These are phyloP conservation scores for Orbilia blumenaviensis DNA, from an alignment of 2,329 filamentous ascomycete genomes.

Conservation along the genomic window DNA sequence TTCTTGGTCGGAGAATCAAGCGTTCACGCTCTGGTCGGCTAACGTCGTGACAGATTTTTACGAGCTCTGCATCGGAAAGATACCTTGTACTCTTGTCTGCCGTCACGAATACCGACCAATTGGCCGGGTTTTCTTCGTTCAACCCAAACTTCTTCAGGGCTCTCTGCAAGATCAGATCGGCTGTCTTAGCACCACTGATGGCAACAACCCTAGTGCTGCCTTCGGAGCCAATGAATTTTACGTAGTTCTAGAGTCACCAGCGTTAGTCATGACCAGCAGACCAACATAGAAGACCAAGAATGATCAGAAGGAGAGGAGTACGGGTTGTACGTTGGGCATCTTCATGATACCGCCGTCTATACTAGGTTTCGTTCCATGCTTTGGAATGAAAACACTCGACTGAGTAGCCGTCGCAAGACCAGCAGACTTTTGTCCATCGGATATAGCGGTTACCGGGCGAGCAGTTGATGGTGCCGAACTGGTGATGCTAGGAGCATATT, in stretches of 20 bases:
- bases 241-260: conserved; percentile 56
- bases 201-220: conserved; percentile 93
- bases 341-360: conserved; percentile 58
- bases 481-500: conserved; percentile 23
- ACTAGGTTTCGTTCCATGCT: conserved; percentile 53
- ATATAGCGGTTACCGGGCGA: conserved; percentile 27
- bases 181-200: conserved; percentile 87
- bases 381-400: conserved; percentile 26
- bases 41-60: conserved; percentile 88
- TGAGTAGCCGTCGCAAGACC: conserved; percentile 30
- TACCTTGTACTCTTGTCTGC: conserved; percentile 70
- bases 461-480: conserved; percentile 8
- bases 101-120: conserved; percentile 95
- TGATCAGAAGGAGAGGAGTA: conserved; percentile 48
- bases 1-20: conserved; percentile 74
- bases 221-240: conserved; percentile 67
- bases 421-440: conserved; percentile 43
- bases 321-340: conserved; percentile 57
- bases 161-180: conserved; percentile 90
- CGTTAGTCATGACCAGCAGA: conserved; percentile 46
- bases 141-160: conserved; percentile 88
- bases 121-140: conserved; percentile 88
- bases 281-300: conserved; percentile 22
- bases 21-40: conserved; percentile 86
- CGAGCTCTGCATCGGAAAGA: conserved; percentile 77